Evolutionary conservation across 352 stramenopile genomes (phyloP).

Genomic region (Phytopythium montanum): DNA sequence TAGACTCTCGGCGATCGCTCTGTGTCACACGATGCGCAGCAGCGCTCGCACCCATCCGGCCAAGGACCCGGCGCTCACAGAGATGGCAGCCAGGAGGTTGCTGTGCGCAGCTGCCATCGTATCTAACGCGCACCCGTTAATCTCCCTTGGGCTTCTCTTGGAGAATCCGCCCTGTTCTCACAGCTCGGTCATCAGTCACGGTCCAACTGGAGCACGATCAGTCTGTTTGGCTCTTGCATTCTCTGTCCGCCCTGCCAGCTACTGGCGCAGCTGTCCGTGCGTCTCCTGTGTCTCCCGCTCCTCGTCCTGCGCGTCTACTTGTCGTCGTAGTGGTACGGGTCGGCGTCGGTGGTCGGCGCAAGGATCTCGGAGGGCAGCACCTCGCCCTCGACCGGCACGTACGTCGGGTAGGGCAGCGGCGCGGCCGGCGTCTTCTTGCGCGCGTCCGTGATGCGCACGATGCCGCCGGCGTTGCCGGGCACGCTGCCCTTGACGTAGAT

Average conservation of each 20-base stretch:
- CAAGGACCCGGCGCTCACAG: too few species aligned
- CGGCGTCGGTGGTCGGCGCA: slow-evolving; percentile 67
- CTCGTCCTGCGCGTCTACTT: slow-evolving; percentile 31
- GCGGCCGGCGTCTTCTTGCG: slow-evolving; percentile 76
- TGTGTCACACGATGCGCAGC: not conserved
- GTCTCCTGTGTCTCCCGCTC: not conserved
- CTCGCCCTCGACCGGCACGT: slow-evolving; percentile 41
- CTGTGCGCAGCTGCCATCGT: not conserved
- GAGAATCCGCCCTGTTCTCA: not conserved
- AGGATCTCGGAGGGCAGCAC: slow-evolving; percentile 63
- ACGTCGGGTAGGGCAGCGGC: slow-evolving; percentile 81
- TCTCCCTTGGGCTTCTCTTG: too few species aligned
- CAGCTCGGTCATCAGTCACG: not conserved
- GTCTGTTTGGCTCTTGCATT: not conserved
- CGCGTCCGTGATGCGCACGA: slow-evolving; percentile 83
- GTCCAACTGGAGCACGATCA: not conserved
- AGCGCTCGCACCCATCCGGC: too few species aligned
- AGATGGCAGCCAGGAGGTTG: too few species aligned
- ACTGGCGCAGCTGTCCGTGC: too few species aligned
- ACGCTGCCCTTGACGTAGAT: slow-evolving; percentile 93
- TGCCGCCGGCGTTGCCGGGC: slow-evolving; percentile 86
- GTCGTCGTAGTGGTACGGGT: slow-evolving; percentile 88
- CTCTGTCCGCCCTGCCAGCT: not conserved
- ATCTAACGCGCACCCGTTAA: too few species aligned
- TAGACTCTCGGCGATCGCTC: not conserved